phyloP scores from a whole-genome alignment of 2,329 filamentous ascomycete genomes.

The Cordyceps cateniannulata region DNA sequence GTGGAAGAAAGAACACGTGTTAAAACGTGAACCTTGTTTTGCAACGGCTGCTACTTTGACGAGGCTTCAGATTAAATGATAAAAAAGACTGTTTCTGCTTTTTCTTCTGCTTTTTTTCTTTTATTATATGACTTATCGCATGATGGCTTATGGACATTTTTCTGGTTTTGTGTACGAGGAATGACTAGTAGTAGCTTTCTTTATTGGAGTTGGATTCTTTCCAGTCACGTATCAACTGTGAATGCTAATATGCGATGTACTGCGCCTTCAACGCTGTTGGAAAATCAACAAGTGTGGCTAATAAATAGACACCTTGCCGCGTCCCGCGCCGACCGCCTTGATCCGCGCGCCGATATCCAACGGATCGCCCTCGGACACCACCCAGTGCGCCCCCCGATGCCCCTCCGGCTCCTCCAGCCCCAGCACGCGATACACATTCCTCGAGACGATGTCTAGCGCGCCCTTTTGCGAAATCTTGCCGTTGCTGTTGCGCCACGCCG shows the following conservation, averaged over 20 bases:
- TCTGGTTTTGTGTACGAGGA: neutral
- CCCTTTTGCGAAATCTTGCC: constrained; percentile 47
- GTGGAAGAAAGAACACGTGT: neutral
- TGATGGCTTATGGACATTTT: neutral
- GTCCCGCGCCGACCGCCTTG: constrained; percentile 40
- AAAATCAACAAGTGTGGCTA: no score
- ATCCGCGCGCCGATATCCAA: constrained; percentile 52
- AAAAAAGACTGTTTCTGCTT: neutral
- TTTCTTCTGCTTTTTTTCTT: neutral
- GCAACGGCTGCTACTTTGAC: neutral
- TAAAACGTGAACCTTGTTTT: neutral
- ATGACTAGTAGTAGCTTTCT: neutral
- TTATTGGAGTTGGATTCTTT: neutral
- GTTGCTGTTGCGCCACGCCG: constrained; percentile 48
- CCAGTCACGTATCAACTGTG: neutral
- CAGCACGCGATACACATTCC: constrained; percentile 52
- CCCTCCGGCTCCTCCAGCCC: constrained; percentile 34
- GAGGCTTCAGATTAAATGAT: constrained; percentile 7
- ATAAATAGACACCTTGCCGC: constrained; percentile 29
- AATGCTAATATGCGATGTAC: neutral
- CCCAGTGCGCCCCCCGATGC: constrained; percentile 41
- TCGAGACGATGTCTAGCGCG: constrained; percentile 51
- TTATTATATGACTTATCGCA: neutral
- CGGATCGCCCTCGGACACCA: constrained; percentile 58
- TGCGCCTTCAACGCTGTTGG: no score